phyloP scores from a whole-genome alignment of 345 rosid species.

The Barbarea vulgaris region DNA sequence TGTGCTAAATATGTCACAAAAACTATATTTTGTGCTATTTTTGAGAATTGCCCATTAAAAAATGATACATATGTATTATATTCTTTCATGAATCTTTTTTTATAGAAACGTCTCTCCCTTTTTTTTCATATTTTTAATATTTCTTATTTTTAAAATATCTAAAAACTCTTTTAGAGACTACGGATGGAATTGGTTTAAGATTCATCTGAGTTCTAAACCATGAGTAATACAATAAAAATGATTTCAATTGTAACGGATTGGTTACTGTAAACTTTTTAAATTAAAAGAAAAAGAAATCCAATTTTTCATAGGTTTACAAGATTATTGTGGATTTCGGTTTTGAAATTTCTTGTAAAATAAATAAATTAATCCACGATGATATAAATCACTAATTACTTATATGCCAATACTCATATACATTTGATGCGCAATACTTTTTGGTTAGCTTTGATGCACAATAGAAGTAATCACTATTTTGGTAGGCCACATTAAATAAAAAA shows the following conservation, averaged over 20 bases:
- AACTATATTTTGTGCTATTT: too few relatives aligned
- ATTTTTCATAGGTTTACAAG: neutral
- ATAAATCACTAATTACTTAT: neutral
- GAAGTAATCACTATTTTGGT: conserved; percentile 4
- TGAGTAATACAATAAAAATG: neutral
- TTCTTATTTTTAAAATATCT: too few relatives aligned
- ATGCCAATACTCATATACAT: neutral
- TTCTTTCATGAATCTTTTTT: too few relatives aligned
- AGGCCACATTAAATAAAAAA: conserved; percentile 6
- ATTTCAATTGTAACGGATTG: neutral
- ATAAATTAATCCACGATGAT: neutral
- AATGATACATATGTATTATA: too few relatives aligned
- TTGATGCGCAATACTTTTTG: neutral
- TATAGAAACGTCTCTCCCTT: too few relatives aligned
- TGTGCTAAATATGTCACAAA: too few relatives aligned
- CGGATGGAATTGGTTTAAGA: too few relatives aligned
- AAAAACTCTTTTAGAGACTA: too few relatives aligned
- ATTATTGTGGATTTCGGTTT: neutral
- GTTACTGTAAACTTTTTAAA: neutral
- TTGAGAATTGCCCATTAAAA: too few relatives aligned
- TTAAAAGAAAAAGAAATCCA: neutral
- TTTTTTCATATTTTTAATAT: too few relatives aligned
- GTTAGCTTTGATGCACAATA: neutral
- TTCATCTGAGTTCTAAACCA: neutral
- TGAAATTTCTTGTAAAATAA: neutral